phyloP scores from a whole-genome alignment of 177 flowering plant species.

The Vitis hybrid region DNA sequence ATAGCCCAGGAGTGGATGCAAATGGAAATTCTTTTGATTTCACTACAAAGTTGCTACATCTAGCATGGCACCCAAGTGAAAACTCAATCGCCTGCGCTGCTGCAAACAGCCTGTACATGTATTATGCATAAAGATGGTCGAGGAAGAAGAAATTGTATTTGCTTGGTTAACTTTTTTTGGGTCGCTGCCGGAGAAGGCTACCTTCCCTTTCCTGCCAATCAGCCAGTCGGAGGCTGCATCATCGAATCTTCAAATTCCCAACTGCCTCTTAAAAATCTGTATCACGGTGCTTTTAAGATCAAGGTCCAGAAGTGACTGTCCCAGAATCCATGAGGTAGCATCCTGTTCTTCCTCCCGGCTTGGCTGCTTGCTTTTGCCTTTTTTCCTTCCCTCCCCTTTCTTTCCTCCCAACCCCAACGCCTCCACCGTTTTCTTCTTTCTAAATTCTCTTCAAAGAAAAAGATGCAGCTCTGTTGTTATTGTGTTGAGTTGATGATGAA shows the following conservation, averaged over 20 bases:
- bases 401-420: conserved; percentile 9
- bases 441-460: conserved; percentile 23
- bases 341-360: conserved; percentile 35
- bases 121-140: conserved; percentile 37
- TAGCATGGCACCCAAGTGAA: conserved; percentile 57
- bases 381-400: neutral
- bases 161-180: conserved; percentile 33
- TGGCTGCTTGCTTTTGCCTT: conserved; percentile 18
- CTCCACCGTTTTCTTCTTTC: conserved; percentile 13
- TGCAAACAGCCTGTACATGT: conserved; percentile 59
- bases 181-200: conserved; percentile 41
- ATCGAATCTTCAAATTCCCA: conserved; percentile 16
- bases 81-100: conserved; percentile 58
- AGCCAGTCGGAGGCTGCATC: conserved; percentile 28
- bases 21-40: conserved; percentile 51
- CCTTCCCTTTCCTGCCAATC: conserved; percentile 28
- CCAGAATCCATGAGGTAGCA: conserved; percentile 38
- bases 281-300: conserved; percentile 17
- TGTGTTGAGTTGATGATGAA: conserved; percentile 40
- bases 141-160: conserved; percentile 17
- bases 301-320: conserved; percentile 26
- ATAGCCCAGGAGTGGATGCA: conserved; percentile 38
- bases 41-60: conserved; percentile 49
- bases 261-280: conserved; percentile 23
- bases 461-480: conserved; percentile 39